Conservation (phyloP, 2,329 filamentous ascomycete genomes). For the Aphanoascus verrucosus region DNA sequence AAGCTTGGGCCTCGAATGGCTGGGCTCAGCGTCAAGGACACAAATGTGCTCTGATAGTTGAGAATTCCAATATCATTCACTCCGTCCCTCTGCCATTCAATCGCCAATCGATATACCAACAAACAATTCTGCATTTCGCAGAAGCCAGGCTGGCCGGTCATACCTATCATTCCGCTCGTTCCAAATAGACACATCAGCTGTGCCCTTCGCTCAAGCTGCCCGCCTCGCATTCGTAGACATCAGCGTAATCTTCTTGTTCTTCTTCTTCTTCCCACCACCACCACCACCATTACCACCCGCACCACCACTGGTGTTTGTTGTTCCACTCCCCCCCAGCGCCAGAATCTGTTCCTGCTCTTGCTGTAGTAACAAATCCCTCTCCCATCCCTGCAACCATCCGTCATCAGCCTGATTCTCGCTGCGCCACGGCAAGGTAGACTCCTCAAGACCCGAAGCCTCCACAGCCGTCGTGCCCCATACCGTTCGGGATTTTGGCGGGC, state of each 20-base stretch:
- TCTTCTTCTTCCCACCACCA: conserved; percentile 47
- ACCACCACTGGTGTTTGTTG: conserved; percentile 19
- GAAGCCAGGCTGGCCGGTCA: too few relatives aligned
- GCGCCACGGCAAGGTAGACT: conserved; percentile 15
- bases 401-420: conserved; percentile 49
- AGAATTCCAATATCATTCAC: too few relatives aligned
- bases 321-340: conserved; percentile 7
- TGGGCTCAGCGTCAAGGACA: too few relatives aligned
- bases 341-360: conserved; percentile 17
- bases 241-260: conserved; percentile 57
- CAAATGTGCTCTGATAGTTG: too few relatives aligned
- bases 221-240: conserved; percentile 55
- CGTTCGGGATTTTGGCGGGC: conserved; percentile 63
- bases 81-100: too few relatives aligned
- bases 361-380: conserved; percentile 54
- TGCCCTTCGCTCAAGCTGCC: conserved; percentile 38
- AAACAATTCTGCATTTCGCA: too few relatives aligned
- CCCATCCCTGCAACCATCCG: conserved; percentile 78
- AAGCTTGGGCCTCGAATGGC: too few relatives aligned
- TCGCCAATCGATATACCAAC: too few relatives aligned
- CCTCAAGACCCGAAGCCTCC: conserved; percentile 44
- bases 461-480: conserved; percentile 85
- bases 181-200: not conserved
- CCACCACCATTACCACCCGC: not conserved
- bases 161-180: not conserved